Conservation (phyloP, 345 rosid genomes). For the Hibiscus mutabilis region DNA sequence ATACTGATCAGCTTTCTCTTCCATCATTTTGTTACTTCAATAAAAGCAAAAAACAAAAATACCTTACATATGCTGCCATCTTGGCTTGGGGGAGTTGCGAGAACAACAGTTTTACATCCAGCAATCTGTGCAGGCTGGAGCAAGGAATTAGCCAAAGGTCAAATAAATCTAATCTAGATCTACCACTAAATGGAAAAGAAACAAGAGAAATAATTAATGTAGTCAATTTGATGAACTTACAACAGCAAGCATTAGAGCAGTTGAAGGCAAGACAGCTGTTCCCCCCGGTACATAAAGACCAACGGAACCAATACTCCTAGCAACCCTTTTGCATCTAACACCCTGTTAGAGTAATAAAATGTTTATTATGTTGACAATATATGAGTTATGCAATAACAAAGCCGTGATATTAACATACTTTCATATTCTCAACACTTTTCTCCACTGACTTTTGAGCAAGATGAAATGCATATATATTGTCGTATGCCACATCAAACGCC, state of each 20-base stretch:
- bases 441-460: constrained; percentile 68
- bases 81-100: constrained; percentile 78
- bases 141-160: constrained; percentile 14
- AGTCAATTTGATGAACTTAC: constrained; percentile 35
- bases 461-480: constrained; percentile 83
- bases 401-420: constrained; percentile 36
- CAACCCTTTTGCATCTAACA: constrained; percentile 80
- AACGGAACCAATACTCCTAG: constrained; percentile 80
- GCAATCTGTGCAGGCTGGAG: constrained; percentile 79
- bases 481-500: constrained; percentile 89
- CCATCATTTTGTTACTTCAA: neutral
- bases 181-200: neutral
- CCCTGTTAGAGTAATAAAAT: constrained; percentile 37
- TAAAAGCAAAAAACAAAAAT: neutral
- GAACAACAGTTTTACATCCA: constrained; percentile 80
- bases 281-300: constrained; percentile 97
- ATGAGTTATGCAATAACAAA: constrained; percentile 2
- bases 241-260: constrained; percentile 86
- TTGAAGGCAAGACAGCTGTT: constrained; percentile 90
- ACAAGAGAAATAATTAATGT: neutral
- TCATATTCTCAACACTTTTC: constrained; percentile 67
- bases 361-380: neutral
- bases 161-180: constrained; percentile 6
- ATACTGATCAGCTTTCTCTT: neutral
- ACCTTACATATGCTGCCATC: constrained; percentile 93